Base-by-base conservation (phyloP, 805 yeast genomes). In the Huiozyma sinensis region DNA sequence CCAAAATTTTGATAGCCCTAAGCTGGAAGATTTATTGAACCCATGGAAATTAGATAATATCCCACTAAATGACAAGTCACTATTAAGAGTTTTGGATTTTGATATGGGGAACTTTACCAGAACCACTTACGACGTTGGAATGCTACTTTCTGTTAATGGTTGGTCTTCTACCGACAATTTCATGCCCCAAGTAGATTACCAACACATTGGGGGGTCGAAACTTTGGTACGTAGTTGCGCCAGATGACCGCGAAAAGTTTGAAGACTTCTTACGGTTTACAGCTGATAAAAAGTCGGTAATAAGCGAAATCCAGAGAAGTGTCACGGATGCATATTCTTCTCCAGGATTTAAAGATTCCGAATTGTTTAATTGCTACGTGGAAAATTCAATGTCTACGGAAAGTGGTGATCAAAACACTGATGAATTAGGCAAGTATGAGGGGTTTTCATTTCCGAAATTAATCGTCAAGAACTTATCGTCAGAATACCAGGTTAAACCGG, bases 201-300 rank as follows among this genome's bases (percentile, higher is more conserved):
- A 71, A 39, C 77, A 76, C 49, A 50, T 67, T 40, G 89, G 88
- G 2, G 73, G 73, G 6, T 53, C 67, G 10, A 75, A 72, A 53
- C 53, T 73, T 13, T 79, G 86, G 84, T 79, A 76, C 48, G 70
- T 79, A 44, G 68, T 82, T n/a, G 73, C 81, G 0, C 81, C 79
- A 11, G 64, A 66, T 52, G 76, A 75, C 42, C 70, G 70, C 43
- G 69, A 59, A 2, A 71, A 70, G 44, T 80, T 73, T 54, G 85
- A 81, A 53, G 41, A 47, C 4, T 32, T 42, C 29, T 33, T 51
- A 1, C 33, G 37, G 33, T n/a, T 13, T 24, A 9, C 28, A 3
- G 13, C 13, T 7, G 32, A 33, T 2, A 28, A 32, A 17, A 17
- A 7, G 13, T 13, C 24, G 6, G 36, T 27, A 17, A 5, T 31